phyloP scores from a whole-genome alignment of 164 flowering plant genomes.

The Chimonanthus praecox region DNA sequence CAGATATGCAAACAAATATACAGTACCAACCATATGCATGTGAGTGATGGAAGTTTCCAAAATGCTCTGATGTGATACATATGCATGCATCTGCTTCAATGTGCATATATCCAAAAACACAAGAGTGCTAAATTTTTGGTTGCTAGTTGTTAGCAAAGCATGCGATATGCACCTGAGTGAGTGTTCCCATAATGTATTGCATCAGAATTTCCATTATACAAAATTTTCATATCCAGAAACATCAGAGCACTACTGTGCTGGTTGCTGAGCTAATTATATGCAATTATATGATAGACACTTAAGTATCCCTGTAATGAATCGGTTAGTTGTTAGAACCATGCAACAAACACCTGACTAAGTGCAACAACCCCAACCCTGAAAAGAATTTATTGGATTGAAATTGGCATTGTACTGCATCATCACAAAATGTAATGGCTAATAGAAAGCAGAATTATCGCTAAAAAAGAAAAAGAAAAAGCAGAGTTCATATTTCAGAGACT shows the following conservation, averaged over 20 bases:
- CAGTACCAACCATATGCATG: neutral
- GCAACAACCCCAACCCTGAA: neutral
- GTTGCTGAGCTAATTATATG: no score
- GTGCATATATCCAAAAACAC: neutral
- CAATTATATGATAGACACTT: no score
- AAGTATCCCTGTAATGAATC: no score
- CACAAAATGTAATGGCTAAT: neutral
- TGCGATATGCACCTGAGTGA: neutral
- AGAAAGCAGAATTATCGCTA: neutral
- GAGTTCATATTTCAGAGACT: neutral
- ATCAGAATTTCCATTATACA: no score
- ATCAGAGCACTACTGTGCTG: no score
- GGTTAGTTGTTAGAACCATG: neutral
- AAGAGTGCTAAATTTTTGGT: neutral
- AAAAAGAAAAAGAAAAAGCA: neutral
- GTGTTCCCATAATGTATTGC: neutral
- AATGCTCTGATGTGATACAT: neutral
- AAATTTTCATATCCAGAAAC: no score
- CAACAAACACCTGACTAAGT: neutral
- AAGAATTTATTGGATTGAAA: neutral
- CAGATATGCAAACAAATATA: neutral
- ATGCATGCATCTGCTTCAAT: neutral
- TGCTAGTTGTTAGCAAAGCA: neutral
- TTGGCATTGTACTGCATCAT: neutral
- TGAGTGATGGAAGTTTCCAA: neutral